Percentiles rank a stretch among this genome's conserved stretches.
These are phyloP conservation scores for Coemansia sp. DNA, from an alignment of 192 early-diverging fungal genomes.

Conservation along the genomic window DNA sequence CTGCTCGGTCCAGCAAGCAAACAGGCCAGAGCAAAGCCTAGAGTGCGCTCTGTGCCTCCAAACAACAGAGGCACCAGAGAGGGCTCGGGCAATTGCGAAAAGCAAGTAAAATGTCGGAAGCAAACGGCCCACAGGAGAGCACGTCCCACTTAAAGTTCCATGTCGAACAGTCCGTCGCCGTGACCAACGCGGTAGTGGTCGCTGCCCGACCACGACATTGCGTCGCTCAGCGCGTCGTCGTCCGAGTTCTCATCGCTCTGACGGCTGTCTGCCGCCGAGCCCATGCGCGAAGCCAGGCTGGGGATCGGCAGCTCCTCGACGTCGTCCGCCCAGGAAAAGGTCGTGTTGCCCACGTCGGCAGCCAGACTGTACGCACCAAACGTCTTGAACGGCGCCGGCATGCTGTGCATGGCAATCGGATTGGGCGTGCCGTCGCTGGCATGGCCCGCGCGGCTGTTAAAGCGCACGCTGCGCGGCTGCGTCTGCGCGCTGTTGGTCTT, in stretches of 20 bases:
- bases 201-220: constrained; percentile 33
- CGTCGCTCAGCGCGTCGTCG: constrained; percentile 44
- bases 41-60: no score
- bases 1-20: neutral
- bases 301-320: constrained; percentile 50
- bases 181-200: constrained; percentile 24
- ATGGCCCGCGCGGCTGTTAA: neutral
- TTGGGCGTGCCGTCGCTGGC: neutral
- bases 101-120: no score
- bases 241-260: constrained; percentile 2
- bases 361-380: constrained; percentile 1
- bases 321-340: constrained; percentile 53
- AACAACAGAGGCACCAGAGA: no score
- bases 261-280: neutral
- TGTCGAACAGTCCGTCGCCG: constrained; percentile 36
- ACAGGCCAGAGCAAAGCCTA: no score
- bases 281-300: constrained; percentile 13
- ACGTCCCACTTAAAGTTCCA: constrained; percentile 23
- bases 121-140: neutral
- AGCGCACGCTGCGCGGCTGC: constrained; percentile 10
- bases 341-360: constrained; percentile 10
- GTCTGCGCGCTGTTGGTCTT: neutral
- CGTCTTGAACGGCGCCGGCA: constrained; percentile 22
- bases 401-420: constrained; percentile 30
- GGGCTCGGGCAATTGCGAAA: no score